Percentiles rank a stretch among this genome's conserved stretches.
Evolutionary conservation across 208 protist species (phyloP).

Genomic region (Balamuthia mandrillaris): DNA sequence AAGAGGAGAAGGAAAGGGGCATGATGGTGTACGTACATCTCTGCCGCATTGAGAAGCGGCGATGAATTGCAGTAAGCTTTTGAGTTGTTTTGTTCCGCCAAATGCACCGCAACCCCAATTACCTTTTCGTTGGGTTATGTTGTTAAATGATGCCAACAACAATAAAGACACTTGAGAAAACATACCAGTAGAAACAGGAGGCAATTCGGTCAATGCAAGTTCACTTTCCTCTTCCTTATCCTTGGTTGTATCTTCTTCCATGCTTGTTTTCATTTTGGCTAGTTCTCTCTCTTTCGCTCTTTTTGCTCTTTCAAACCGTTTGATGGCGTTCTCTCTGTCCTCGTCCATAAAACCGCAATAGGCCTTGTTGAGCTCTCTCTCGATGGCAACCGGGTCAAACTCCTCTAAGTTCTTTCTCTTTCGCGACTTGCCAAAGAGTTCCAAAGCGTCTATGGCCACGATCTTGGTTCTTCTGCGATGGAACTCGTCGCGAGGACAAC

Average conservation of each 20-base stretch:
- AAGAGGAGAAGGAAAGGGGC: background rate
- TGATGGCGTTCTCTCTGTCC: background rate
- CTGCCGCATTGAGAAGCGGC: constrained; percentile 43
- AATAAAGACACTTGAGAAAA: background rate
- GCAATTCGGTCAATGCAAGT: background rate
- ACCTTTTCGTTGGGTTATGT: background rate
- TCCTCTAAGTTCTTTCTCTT: too few species aligned
- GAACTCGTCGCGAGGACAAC: background rate
- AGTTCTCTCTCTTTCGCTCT: too few species aligned
- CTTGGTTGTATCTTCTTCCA: background rate
- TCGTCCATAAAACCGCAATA: constrained; percentile 27
- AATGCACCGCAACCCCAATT: constrained; percentile 48
- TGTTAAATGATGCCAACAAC: background rate
- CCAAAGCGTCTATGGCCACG: constrained; percentile 60
- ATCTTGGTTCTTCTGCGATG: constrained; percentile 22
- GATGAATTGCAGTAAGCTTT: constrained; percentile 56
- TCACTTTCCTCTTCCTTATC: background rate
- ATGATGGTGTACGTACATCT: background rate
- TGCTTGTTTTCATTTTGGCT: too few species aligned
- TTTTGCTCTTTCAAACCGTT: too few species aligned
- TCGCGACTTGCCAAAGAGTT: constrained; percentile 27
- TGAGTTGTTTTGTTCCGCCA: constrained; percentile 56
- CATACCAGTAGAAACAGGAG: background rate
- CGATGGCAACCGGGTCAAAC: constrained; percentile 12
- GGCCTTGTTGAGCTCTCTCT: constrained; percentile 57